Evolutionary conservation across 2,329 filamentous ascomycete species (phyloP), one percentile per base, ranked within the genome.

Genomic region (Aspergillus fumigatiaffinis): DNA sequence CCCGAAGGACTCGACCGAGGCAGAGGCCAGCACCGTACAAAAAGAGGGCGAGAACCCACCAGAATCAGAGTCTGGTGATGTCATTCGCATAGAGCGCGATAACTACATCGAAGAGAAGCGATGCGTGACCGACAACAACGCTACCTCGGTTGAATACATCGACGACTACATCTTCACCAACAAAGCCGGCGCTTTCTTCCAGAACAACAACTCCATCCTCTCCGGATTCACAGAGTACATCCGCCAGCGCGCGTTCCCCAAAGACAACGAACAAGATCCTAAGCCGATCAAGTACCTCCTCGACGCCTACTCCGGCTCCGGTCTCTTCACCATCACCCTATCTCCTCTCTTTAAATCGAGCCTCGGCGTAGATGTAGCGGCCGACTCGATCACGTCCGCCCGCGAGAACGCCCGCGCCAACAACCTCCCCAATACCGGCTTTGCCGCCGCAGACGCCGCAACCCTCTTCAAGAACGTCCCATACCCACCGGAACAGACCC

Each of bases 161-260:
- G 91, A 88, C 69, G 78, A 86, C 73, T 94, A 89, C 78, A 80
- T 87, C 69, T 96, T 99, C 78, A 87, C 87, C 72, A 97, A 96
- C 78, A 91, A 90, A 2, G 94, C 94, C 10, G 92, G 92, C 58
- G 87, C 91, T 53, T 99, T 99, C 80, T 99, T 99, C 84, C 94
- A 99, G 72, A 99, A 99, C 82, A 99, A 99, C 83, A 97, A 97
- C 80, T 95, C 92, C 55, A 97, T 99, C 76, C 87, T 99, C 25
- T 86, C 90, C 29, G 77, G 80, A 17, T 96, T 97, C 76, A 96
- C 92, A 14, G 82, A 86, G 63, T 96, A 95, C 79, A 90, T 97
- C 71, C 89, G 91, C 61, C 82, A 89, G 41, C 84, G 89, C 73
- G 89, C 93, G 68, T 80, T 92, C 1, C 87, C 86, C 67, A 35